Percentiles rank a stretch among this genome's conserved stretches.
Conservation (phyloP, 2,329 filamentous ascomycete genomes). For the Alternaria hordeiaustralica region DNA sequence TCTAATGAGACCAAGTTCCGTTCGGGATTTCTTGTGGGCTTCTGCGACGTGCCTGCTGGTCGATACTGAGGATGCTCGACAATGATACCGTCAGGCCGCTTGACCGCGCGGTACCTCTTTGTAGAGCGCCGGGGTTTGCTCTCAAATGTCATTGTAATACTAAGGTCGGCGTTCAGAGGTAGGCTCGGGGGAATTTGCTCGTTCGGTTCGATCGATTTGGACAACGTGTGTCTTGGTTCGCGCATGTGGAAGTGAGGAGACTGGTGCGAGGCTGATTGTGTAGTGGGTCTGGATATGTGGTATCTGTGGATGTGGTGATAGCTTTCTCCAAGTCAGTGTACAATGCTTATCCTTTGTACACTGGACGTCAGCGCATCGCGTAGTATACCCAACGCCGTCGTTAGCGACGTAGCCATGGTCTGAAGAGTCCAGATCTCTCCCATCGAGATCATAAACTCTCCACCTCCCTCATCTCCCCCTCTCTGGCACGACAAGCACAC, state of each 20-base stretch:
- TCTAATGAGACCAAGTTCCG: background rate
- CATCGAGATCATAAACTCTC: constrained; percentile 19
- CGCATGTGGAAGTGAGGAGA: background rate
- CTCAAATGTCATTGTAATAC: constrained; percentile 1
- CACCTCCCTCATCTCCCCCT: constrained; percentile 8
- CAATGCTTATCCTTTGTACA: background rate
- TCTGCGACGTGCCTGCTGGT: constrained; percentile 1
- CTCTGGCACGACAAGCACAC: constrained; percentile 2
- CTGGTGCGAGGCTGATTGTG: background rate
- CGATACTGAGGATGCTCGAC: constrained; percentile 24
- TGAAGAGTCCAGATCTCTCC: constrained; percentile 13
- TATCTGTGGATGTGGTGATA: background rate
- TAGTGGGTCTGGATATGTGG: background rate
- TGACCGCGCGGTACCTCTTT: constrained; percentile 16
- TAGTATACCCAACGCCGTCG: background rate
- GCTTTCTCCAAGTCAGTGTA: background rate
- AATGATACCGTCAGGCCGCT: constrained; percentile 25
- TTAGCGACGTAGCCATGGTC: background rate
- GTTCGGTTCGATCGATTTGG: background rate
- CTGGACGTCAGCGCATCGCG: background rate
- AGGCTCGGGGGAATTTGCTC: background rate
- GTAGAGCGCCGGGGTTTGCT: constrained; percentile 4
- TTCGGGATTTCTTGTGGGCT: constrained; percentile 1
- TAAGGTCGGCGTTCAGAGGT: background rate
- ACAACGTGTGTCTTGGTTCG: background rate